Evolutionary conservation across 140 eudicot species (phyloP).

Genomic region (Erigeron philadelphicus): DNA sequence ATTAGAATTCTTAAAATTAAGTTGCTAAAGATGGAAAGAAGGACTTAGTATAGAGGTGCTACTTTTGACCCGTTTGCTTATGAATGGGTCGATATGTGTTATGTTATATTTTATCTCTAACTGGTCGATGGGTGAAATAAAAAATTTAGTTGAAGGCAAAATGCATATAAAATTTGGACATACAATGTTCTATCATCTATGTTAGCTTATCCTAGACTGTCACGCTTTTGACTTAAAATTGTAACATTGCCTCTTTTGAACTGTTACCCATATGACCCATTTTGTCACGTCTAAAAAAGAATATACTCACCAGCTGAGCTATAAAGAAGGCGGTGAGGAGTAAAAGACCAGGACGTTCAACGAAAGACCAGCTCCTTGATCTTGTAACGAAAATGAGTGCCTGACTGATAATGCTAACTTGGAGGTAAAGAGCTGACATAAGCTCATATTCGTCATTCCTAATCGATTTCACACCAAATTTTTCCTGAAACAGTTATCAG

Average conservation of each 20-base stretch:
- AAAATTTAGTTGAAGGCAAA: background rate
- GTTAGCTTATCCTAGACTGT: background rate
- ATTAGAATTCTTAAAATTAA: background rate
- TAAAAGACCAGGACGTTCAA: constrained; percentile 81
- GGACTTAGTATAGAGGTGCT: background rate
- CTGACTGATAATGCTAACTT: constrained; percentile 88
- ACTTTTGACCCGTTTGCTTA: constrained; percentile 1
- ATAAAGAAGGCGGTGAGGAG: constrained; percentile 69
- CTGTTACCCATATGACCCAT: background rate
- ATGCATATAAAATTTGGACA: background rate
- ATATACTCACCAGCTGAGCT: constrained; percentile 70
- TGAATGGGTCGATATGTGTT: background rate
- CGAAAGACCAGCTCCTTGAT: constrained; percentile 80
- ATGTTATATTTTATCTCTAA: background rate
- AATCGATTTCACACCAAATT: constrained; percentile 57
- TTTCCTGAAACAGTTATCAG: constrained; percentile 36
- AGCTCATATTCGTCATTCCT: constrained; percentile 47
- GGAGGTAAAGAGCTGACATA: constrained; percentile 86
- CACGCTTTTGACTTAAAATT: background rate
- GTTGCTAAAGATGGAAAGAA: background rate
- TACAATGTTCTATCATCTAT: background rate
- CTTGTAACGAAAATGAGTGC: constrained; percentile 93
- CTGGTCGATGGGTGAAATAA: background rate
- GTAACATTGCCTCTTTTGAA: background rate
- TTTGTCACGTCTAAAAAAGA: background rate